These are phyloP conservation scores for Drechslerella stenobrocha DNA, from an alignment of 2,329 filamentous ascomycete species.

Conservation along the genomic window DNA sequence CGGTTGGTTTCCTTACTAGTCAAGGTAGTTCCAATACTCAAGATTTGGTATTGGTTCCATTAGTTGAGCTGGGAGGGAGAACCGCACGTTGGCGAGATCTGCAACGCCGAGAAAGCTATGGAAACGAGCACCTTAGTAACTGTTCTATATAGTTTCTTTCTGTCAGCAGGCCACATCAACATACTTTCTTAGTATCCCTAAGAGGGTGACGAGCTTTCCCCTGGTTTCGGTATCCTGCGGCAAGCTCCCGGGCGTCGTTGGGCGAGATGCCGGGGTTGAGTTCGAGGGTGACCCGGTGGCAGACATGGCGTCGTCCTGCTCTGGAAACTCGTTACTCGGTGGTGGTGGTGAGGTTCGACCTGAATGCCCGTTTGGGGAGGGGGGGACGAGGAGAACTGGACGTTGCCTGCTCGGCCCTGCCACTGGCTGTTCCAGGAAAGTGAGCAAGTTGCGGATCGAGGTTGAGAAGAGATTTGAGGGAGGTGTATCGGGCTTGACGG, in stretches of 20 bases:
- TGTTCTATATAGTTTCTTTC: background rate
- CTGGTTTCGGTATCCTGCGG: conserved; percentile 38
- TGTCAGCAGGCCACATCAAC: background rate
- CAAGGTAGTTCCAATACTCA: conserved; percentile 99
- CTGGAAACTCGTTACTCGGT: background rate
- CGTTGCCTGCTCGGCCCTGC: conserved; percentile 5
- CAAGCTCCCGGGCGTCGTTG: conserved; percentile 37
- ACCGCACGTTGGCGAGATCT: conserved; percentile 92
- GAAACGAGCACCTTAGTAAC: conserved; percentile 1
- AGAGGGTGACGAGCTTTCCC: conserved; percentile 28
- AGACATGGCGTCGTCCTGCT: conserved; percentile 28
- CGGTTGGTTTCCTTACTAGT: conserved; percentile 66
- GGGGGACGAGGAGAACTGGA: conserved; percentile 18
- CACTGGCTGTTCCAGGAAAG: too few species aligned
- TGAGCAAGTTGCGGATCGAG: too few species aligned
- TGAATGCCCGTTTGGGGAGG: too few species aligned
- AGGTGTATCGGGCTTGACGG: conserved; percentile 8
- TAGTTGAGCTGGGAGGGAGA: conserved; percentile 92
- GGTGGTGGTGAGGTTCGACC: too few species aligned
- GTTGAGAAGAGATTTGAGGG: too few species aligned
- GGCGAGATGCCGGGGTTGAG: conserved; percentile 42
- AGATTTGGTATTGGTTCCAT: conserved; percentile 95
- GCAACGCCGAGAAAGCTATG: conserved; percentile 84
- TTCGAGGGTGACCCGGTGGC: conserved; percentile 27
- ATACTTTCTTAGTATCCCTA: conserved; percentile 37